Base-by-base conservation (phyloP, 192 early-diverging fungal species). In the Backusella luteola region DNA sequence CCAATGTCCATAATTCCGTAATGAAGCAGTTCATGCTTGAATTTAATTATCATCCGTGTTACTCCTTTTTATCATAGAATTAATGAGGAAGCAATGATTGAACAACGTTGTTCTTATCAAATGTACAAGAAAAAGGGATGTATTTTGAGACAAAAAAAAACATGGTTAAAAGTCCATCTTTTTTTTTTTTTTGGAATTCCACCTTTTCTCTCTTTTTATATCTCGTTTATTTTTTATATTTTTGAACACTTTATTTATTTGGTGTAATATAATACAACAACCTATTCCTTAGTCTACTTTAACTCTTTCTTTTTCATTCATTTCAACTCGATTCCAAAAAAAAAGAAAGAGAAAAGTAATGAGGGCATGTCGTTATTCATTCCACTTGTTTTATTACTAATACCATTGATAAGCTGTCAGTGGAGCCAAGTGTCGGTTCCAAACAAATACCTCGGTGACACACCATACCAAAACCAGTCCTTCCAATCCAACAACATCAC, bases 401-500 rank as follows among this genome's bases (percentile, higher is more conserved):
- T 63, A 63, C 56, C 21, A 12, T 9, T 29, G 21, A 29, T 63
- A 29, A 26, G 4, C 56, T 63, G 56, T 63, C 56, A 63, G 8
- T 63, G 23, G 56, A 63, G 23, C 11, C 56, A 63, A 63, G 26
- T 63, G 3, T 12, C 3, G 11, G 19, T 63, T 4, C 67, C 67
- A 3, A 69, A 19, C n/a, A 69, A 34, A 36, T 69, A 69, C 1
- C 67, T 69, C 34, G 74, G 36, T 19, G 34, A 21, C 4, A 69
- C 66, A 44, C 26, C 67, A 1, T 49, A 76, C 21, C 41, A 76
- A 35, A 66, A 42, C 21, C 32, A 35, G 35, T 23, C 17, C 4
- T 76, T 76, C n/a, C 39, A 29, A 23, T 42, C 63, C 12, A 63
- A 46, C 38, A 69, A 39, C 34, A 67, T 76, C 9, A 14, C 56